Base-by-base conservation (phyloP, 2,329 filamentous ascomycete genomes). In the Cladosporium oxysporum region DNA sequence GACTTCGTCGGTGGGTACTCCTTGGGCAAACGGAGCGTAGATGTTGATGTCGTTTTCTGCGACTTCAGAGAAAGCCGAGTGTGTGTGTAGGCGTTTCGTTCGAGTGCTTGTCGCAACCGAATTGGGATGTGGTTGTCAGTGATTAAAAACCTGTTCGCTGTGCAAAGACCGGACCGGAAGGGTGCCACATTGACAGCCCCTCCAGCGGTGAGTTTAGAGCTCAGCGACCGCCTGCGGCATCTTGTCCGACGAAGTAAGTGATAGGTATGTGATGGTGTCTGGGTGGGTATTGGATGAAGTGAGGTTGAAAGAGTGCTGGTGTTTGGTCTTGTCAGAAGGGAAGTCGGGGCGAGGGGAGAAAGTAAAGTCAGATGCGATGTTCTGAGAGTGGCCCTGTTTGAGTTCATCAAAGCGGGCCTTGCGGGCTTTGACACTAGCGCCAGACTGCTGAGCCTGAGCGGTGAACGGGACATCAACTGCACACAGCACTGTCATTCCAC, bases 211-310 rank as follows among this genome's bases (percentile, higher is more conserved):
- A 60, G 62, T 66, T 60, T 66, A 66, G 64, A 62, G 64, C 64
- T 57, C 64, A 66, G 58, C 64, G 64, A 66, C 35, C 49, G 64
- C 64, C 64, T 62, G 64, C 33, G 58, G 64, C 64, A 66, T 66
- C 64, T 66, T 66, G 64, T 66, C 62, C 59, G 64, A 66, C 64
- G 64, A 66, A 66, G 64, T 66, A 12, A 66, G 28, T 65, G 35
- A 23, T 55, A 29, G 16, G 33, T 58, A 28, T 41, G 37, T 28
- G 11, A 23, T 49, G 29, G 35, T 44, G 26, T 29, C 41, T 31
- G 47, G 49, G 28, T 62, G 12, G 23, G 28, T 26, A 29, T 52
- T 33, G 52, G 10, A 18, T 28, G 61, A 33, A 21, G 23, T 62
- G 26, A 37, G 47, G 50, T 29, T 44, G 57, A 44, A 59, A 44